These are phyloP conservation scores for Cladosporium sp. DNA, from an alignment of 2,329 filamentous ascomycete species.

Conservation along the genomic window DNA sequence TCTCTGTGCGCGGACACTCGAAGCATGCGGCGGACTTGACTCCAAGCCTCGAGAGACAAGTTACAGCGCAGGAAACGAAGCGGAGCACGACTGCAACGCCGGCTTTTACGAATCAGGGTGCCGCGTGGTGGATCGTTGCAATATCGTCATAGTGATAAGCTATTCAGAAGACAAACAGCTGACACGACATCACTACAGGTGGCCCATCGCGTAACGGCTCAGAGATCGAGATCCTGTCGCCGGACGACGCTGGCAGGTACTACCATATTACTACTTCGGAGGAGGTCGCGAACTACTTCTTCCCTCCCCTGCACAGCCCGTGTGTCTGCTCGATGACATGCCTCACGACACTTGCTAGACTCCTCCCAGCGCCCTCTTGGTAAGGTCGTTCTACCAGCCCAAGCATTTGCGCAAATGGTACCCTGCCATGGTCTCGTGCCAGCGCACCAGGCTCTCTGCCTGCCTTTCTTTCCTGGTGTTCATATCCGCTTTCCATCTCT, in stretches of 20 bases:
- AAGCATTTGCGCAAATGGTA: neutral
- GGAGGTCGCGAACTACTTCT: too few relatives aligned
- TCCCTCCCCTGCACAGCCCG: too few relatives aligned
- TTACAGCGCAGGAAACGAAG: neutral
- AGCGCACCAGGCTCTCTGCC: neutral
- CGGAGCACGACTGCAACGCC: neutral
- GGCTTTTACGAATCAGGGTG: neutral
- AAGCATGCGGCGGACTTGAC: neutral
- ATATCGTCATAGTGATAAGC: neutral
- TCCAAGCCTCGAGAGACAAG: slow-evolving; percentile 2
- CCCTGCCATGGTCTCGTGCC: neutral
- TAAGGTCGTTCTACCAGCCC: neutral
- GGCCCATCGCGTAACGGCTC: neutral
- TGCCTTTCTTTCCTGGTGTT: neutral
- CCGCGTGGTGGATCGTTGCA: neutral
- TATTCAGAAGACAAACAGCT: neutral
- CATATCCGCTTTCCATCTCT: neutral
- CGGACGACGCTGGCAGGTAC: neutral
- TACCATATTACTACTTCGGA: neutral
- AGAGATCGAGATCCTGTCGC: neutral
- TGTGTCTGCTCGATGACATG: too few relatives aligned
- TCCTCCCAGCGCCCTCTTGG: neutral
- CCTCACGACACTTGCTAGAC: neutral
- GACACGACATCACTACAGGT: neutral
- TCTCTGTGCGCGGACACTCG: neutral